These are phyloP conservation scores for Colletotrichum musicola DNA, from an alignment of 2,329 filamentous ascomycete genomes.

Conservation along the genomic window DNA sequence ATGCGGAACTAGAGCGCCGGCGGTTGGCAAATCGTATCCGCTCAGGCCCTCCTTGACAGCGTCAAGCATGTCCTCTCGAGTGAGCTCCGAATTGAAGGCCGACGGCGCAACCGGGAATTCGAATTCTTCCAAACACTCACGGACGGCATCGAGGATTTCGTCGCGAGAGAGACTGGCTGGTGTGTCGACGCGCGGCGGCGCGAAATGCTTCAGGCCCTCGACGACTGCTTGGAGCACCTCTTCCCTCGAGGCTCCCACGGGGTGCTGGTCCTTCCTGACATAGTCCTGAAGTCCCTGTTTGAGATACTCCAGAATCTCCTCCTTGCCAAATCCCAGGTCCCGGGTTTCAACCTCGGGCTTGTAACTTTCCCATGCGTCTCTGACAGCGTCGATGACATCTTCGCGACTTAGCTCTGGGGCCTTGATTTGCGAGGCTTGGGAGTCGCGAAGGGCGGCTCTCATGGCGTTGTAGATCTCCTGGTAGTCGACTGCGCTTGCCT, in stretches of 20 bases:
- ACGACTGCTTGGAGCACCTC: slow-evolving; percentile 88
- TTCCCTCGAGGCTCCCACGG: slow-evolving; percentile 78
- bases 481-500: slow-evolving; percentile 75
- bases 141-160: slow-evolving; percentile 85
- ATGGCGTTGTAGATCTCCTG: slow-evolving; percentile 90
- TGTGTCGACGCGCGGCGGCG: slow-evolving; percentile 78
- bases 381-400: slow-evolving; percentile 87
- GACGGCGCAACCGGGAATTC: slow-evolving; percentile 77
- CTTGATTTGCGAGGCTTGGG: slow-evolving; percentile 61
- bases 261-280: slow-evolving; percentile 63
- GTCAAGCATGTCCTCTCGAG: slow-evolving; percentile 72
- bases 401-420: slow-evolving; percentile 75
- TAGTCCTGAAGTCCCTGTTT: slow-evolving; percentile 88
- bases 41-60: slow-evolving; percentile 73
- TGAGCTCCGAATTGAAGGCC: slow-evolving; percentile 66
- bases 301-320: slow-evolving; percentile 89
- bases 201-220: slow-evolving; percentile 86
- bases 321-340: slow-evolving; percentile 88
- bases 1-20: slow-evolving; percentile 56
- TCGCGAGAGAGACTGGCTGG: slow-evolving; percentile 80
- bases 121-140: slow-evolving; percentile 88
- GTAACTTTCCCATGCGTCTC: slow-evolving; percentile 93
- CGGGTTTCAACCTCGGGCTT: slow-evolving; percentile 94
- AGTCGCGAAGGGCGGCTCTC: slow-evolving; percentile 78
- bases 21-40: slow-evolving; percentile 60